These are phyloP conservation scores for Paramecium caudatum DNA, from an alignment of 73 alveolate species.

Conservation along the genomic window DNA sequence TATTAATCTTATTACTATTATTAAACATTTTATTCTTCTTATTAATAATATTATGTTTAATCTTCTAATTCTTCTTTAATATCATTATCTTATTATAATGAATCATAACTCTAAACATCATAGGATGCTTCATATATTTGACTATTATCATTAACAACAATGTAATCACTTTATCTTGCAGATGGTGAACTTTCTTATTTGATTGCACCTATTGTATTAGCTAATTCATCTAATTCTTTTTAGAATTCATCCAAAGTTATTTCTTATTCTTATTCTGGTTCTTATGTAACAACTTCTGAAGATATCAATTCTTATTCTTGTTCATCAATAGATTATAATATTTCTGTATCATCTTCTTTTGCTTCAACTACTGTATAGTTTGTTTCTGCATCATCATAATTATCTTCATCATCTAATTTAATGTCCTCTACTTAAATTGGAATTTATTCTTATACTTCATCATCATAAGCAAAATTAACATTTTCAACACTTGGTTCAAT, in stretches of 20 bases:
- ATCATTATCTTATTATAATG: no score
- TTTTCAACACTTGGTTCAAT: neutral
- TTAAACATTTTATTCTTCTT: neutral
- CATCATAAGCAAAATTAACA: conserved; percentile 33
- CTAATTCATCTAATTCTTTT: conserved; percentile 16
- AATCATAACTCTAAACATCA: conserved; percentile 13
- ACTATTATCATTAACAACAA: conserved; percentile 16
- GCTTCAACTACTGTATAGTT: neutral
- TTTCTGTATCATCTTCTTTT: neutral
- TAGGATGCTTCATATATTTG: neutral
- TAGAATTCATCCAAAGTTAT: conserved; percentile 1
- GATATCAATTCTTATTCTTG: neutral
- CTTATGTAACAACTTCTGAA: neutral
- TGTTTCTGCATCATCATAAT: conserved; percentile 48
- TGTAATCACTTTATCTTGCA: neutral
- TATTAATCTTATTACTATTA: neutral
- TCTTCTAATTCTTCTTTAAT: no score
- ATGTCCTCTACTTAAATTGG: neutral
- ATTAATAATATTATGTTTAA: neutral
- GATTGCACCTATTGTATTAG: conserved; percentile 17
- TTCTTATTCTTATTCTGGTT: neutral
- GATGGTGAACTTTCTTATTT: neutral
- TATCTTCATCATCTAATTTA: conserved; percentile 25
- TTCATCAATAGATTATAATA: conserved; percentile 18
- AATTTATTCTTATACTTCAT: conserved; percentile 8